Evolutionary conservation across 2,329 filamentous ascomycete genomes (phyloP).

Genomic region (Pestalotiopsis sp.): DNA sequence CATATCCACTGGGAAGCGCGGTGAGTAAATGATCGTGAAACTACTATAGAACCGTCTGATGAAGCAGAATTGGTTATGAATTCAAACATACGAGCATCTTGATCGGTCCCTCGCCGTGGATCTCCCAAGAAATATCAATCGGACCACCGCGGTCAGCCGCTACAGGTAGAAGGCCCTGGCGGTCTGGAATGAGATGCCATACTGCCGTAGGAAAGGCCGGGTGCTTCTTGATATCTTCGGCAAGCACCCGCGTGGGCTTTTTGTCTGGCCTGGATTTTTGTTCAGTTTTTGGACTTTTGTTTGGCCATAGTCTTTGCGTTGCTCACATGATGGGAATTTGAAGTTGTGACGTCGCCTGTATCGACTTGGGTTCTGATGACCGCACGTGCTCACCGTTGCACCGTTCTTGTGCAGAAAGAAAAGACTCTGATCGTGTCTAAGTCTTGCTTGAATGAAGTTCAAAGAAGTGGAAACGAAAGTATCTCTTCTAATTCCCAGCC

Average conservation of each 20-base stretch:
- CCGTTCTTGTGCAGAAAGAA: background rate
- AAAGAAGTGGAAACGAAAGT: background rate
- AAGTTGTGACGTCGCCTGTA: background rate
- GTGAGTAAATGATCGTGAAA: background rate
- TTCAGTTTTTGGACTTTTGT: background rate
- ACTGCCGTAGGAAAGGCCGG: conserved; percentile 68
- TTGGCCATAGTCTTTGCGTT: background rate
- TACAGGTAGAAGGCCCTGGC: conserved; percentile 63
- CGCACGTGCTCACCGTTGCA: background rate
- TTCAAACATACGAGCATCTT: conserved; percentile 69
- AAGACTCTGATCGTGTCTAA: background rate
- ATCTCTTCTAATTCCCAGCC: background rate
- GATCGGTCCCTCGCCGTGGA: conserved; percentile 74
- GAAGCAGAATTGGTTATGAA: background rate
- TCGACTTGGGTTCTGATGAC: background rate
- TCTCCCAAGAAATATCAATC: conserved; percentile 75
- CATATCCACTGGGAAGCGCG: conserved; percentile 67
- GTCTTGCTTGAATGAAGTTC: background rate
- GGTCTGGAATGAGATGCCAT: conserved; percentile 71
- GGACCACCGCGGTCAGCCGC: conserved; percentile 75
- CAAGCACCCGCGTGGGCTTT: conserved; percentile 19
- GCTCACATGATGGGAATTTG: background rate
- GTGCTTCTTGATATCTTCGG: conserved; percentile 45
- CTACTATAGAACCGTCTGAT: background rate
- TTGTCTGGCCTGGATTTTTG: background rate